Base-by-base conservation (phyloP, 1,284 basidiomycete genomes). In the Irpex rosettiformis region DNA sequence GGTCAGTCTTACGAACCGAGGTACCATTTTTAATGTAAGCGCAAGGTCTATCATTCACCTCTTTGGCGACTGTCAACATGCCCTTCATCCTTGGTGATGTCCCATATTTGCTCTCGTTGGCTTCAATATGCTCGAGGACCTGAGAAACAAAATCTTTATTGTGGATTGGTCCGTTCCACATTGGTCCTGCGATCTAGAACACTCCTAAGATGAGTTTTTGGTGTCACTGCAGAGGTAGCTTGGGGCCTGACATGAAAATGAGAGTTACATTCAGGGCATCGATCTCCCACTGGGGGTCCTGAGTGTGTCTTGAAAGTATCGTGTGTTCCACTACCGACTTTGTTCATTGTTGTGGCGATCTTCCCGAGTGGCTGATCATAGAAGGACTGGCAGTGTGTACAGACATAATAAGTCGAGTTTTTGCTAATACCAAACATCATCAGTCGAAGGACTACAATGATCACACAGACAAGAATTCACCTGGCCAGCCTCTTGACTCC, bases 81-180 rank as follows among this genome's bases (percentile, higher is more conserved):
- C 97, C 96, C 71, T 89, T 89, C 85, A 99, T 98, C 52, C 97
- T 80, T 0, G 83, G 67, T 25, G 83, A 80, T 0, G 97, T 99
- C 22, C 88, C 88, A 69, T 96, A 97, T 54, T 79, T 80, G 29
- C 76, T 75, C 58, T 79, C 68, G 60, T 85, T 82, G 13, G 68
- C 73, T 62, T 91, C 83, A 6, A 97, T 77, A 65, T 93, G 89
- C 25, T 82, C 75, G n/a, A 98, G 76, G 6, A 96, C 85, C 61
- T 85, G 83, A 8, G 76, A 70, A 27, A 94, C 82, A 67, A 98
- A 99, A 0, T 76, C 77, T 1, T 76, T 68, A 68, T 96, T 84
- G 68, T 99, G 96, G 22, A 99, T 75, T 0, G 89, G 83, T 1
- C 91, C 96, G 13, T 91, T 85, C 96, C 96, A 99, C 92, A 99